Evolutionary conservation across 2,329 filamentous ascomycete species (phyloP).

Genomic region (Ophiocordyceps camponoti-rufipedis): DNA sequence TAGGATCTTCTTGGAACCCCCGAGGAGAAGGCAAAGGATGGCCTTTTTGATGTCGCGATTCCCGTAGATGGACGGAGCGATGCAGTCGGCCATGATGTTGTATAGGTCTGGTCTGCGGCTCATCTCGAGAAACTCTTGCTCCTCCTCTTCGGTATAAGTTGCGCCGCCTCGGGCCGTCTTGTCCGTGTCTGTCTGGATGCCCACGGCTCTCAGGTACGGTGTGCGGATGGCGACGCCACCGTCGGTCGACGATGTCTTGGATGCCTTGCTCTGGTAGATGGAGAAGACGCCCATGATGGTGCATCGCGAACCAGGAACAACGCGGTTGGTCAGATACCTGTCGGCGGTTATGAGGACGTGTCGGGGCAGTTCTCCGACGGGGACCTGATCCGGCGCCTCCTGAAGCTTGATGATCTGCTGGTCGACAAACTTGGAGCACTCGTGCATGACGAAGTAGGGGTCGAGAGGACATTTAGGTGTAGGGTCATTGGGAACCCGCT

Average conservation of each 20-base stretch:
- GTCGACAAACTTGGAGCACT: conserved; percentile 87
- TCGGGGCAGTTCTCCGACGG: conserved; percentile 84
- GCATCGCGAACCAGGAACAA: conserved; percentile 87
- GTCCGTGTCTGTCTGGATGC: conserved; percentile 79
- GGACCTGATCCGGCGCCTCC: conserved; percentile 92
- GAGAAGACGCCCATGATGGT: conserved; percentile 96
- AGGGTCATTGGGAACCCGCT: conserved; percentile 44
- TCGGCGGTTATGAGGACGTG: conserved; percentile 96
- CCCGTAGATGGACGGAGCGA: conserved; percentile 93
- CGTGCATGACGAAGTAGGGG: conserved; percentile 89
- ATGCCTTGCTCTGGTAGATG: conserved; percentile 86
- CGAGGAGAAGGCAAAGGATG: conserved; percentile 82
- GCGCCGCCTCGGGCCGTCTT: conserved; percentile 73
- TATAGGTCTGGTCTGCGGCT: conserved; percentile 88
- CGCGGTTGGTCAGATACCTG: conserved; percentile 83
- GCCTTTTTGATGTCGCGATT: conserved; percentile 95
- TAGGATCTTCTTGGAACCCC: conserved; percentile 92
- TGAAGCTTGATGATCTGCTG: conserved; percentile 97
- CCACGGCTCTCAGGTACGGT: conserved; percentile 82
- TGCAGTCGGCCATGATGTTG: conserved; percentile 73
- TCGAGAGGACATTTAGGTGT: conserved; percentile 73
- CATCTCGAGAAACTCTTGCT: conserved; percentile 88
- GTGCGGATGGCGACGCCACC: conserved; percentile 89
- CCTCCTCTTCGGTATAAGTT: conserved; percentile 83
- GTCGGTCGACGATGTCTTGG: conserved; percentile 53